phyloP scores from a whole-genome alignment of 768 basidiomycete genomes.

The Lactarius hatsudake region DNA sequence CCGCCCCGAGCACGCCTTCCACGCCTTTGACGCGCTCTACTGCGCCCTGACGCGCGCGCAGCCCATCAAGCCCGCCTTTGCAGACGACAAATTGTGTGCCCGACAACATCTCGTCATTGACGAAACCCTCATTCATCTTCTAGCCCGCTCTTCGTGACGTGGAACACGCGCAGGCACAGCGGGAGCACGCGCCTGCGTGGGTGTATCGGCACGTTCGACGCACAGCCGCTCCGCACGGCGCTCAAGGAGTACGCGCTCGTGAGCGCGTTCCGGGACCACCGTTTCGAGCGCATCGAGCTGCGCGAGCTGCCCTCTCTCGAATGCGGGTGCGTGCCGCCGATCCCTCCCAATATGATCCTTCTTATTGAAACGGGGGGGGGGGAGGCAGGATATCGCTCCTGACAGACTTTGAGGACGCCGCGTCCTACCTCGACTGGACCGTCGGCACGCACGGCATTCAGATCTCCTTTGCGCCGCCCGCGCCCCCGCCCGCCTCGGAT shows the following conservation, averaged over 20 bases:
- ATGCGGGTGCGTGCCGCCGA: conserved; percentile 64
- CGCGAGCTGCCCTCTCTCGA: conserved; percentile 77
- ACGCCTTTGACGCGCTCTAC: conserved; percentile 79
- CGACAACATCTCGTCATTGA: too few species aligned
- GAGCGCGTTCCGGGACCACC: conserved; percentile 84
- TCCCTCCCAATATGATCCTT: too few species aligned
- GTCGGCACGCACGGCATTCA: conserved; percentile 90
- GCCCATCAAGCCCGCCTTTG: conserved; percentile 61
- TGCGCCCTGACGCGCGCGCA: conserved; percentile 62
- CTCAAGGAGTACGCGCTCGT: conserved; percentile 87
- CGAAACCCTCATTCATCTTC: background rate
- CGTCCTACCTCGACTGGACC: conserved; percentile 89
- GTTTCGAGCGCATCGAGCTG: conserved; percentile 78
- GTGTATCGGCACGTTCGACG: conserved; percentile 92
- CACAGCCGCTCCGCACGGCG: conserved; percentile 69
- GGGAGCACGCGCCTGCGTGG: conserved; percentile 66
- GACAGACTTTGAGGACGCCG: conserved; percentile 86
- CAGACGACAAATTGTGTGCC: conserved; percentile 70
- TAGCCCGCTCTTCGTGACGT: conserved; percentile 95
- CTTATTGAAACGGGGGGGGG: too few species aligned
- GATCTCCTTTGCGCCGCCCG: conserved; percentile 82
- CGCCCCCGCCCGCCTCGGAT: conserved; percentile 51
- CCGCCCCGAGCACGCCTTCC: conserved; percentile 71
- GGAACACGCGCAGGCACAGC: conserved; percentile 74
- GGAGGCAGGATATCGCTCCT: conserved; percentile 75